Percentiles rank a stretch among this genome's conserved stretches.
Conservation (phyloP, 1,139 yeast species). For the Starmera stellimalicola region DNA sequence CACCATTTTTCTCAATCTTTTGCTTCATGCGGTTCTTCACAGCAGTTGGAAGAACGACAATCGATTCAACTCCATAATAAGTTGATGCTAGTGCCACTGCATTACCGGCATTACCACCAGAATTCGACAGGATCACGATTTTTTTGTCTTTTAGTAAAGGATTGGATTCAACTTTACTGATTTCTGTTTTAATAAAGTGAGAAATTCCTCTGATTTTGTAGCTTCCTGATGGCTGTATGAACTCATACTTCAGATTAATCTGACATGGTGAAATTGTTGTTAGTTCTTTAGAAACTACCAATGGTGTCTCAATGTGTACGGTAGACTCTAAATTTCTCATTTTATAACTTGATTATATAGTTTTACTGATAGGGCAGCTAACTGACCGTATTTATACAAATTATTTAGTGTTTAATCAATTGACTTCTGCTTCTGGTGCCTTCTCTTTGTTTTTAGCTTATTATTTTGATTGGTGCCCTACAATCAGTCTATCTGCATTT, state of each 20-base stretch:
- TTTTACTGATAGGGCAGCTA: no score
- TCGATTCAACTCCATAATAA: conserved; percentile 38
- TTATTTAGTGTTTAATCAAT: no score
- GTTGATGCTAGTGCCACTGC: conserved; percentile 61
- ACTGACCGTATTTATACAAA: no score
- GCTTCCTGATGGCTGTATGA: conserved; percentile 63
- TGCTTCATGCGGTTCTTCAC: conserved; percentile 32
- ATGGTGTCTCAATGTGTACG: conserved; percentile 34
- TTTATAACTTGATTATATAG: no score
- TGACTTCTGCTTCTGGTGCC: no score
- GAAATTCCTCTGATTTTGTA: conserved; percentile 66
- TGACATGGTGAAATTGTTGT: conserved; percentile 34
- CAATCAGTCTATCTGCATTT: no score
- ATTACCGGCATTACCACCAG: conserved; percentile 76
- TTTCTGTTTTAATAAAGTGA: conserved; percentile 25
- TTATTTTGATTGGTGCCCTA: no score
- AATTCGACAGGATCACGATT: conserved; percentile 49
- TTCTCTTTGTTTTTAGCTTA: no score
- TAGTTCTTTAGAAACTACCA: conserved; percentile 29
- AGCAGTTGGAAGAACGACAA: conserved; percentile 54
- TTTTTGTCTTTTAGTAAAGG: conserved; percentile 10
- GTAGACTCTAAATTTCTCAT: no score
- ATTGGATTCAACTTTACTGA: conserved; percentile 7
- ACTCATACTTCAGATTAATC: conserved; percentile 51
- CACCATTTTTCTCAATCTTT: conserved; percentile 37